These are phyloP conservation scores for Solanum chacoense DNA, from an alignment of 305 asterid genomes.

Conservation along the genomic window DNA sequence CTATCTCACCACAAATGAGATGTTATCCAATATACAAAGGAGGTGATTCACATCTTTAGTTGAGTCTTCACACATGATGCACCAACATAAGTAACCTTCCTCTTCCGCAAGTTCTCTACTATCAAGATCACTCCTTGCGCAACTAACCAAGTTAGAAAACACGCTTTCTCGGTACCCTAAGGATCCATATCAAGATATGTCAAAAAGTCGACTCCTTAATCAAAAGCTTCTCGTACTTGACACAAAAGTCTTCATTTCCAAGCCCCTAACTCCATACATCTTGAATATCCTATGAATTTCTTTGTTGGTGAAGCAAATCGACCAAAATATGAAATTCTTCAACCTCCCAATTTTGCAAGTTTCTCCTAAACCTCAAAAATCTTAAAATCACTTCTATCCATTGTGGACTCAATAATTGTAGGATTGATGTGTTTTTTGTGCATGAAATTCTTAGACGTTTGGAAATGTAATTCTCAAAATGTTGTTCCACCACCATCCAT, in stretches of 20 bases:
- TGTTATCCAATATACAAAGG: not conserved
- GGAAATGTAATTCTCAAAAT: not conserved
- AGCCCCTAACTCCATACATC: not conserved
- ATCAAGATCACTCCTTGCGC: not conserved
- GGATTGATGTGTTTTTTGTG: not conserved
- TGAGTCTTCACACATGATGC: not conserved
- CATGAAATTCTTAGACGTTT: not conserved
- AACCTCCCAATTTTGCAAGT: not conserved
- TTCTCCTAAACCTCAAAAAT: not conserved
- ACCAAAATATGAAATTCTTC: not conserved
- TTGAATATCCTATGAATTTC: not conserved
- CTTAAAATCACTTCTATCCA: not conserved
- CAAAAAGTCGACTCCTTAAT: not conserved
- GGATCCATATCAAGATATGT: not conserved
- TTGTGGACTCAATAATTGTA: not conserved
- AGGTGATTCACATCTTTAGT: not conserved
- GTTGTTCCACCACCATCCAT: not conserved
- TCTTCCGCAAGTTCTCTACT: not conserved
- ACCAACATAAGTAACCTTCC: not conserved
- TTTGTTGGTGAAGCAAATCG: not conserved
- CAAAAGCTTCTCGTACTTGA: not conserved
- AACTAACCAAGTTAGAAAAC: not conserved
- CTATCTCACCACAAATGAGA: not conserved
- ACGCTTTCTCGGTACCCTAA: not conserved
- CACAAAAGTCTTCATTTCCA: not conserved